phyloP scores from a whole-genome alignment of 2,329 filamentous ascomycete species.

The Arthroderma sp. region DNA sequence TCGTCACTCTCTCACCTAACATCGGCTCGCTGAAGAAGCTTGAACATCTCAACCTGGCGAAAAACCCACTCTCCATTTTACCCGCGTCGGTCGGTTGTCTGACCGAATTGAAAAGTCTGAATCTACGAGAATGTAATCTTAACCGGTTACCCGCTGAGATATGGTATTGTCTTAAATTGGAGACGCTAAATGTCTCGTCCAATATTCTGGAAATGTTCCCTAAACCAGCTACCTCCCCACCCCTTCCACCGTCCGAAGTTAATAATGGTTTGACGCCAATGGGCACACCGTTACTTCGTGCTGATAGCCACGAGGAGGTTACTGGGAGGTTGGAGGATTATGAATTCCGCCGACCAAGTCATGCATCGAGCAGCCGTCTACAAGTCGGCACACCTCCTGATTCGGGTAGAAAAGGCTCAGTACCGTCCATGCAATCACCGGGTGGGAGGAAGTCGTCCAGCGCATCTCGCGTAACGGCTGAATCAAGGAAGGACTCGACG shows the following conservation, averaged over 20 bases:
- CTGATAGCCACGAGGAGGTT: constrained; percentile 68
- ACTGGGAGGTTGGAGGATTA: constrained; percentile 49
- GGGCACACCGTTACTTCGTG: constrained; percentile 38
- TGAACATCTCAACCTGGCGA: constrained; percentile 86
- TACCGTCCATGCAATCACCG: constrained; percentile 67
- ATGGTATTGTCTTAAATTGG: constrained; percentile 87
- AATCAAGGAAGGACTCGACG: constrained; percentile 73
- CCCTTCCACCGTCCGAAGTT: constrained; percentile 40
- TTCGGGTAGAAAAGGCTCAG: constrained; percentile 62
- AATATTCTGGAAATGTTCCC: constrained; percentile 87
- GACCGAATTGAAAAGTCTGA: constrained; percentile 69
- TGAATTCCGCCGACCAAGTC: constrained; percentile 63
- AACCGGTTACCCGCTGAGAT: constrained; percentile 78
- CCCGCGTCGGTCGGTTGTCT: constrained; percentile 82
- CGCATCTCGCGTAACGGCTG: constrained; percentile 54
- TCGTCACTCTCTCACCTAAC: constrained; percentile 74
- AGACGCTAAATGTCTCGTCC: constrained; percentile 88
- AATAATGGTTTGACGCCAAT: constrained; percentile 8
- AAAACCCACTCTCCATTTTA: constrained; percentile 74
- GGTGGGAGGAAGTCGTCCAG: constrained; percentile 76
- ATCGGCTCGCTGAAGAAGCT: constrained; percentile 72
- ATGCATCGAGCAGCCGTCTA: constrained; percentile 63
- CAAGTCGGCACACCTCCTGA: constrained; percentile 63
- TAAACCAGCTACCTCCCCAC: constrained; percentile 58
- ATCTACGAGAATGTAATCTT: constrained; percentile 88